Evolutionary conservation across 1,284 basidiomycete species (phyloP), one percentile per base, ranked within the genome.

Genomic region (Peniophora sp.): DNA sequence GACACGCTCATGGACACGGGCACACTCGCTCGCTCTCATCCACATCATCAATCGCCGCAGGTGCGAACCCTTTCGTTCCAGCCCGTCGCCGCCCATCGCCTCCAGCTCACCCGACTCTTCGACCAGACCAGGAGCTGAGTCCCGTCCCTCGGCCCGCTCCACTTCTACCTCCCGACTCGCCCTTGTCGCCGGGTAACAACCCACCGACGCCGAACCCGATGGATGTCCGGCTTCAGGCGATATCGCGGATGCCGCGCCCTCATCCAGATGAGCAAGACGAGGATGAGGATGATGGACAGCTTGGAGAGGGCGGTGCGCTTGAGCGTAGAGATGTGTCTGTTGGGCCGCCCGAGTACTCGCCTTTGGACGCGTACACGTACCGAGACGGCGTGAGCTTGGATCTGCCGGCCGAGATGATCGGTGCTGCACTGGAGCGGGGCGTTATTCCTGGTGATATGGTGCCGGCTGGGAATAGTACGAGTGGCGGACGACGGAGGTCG

Each of bases 361-460:
- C 89, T 17, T 65, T 91, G 58, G 88, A 91, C 60, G 85, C 89
- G 12, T 86, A 75, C 59, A 77, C 81, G 39, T 90, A 91, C 60
- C 73, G 83, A 27, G 88, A 91, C 38, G 88, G 89, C 36, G 89
- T 91, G 23, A 84, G 85, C 52, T 79, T 91, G 48, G 88, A 91
- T 65, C 71, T 91, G 44, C 88, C 88, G 23, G 86, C 89, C 19
- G 89, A 91, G 58, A 78, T 90, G 45, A 90, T 91, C 55, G 76
- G 85, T 12, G 88, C 87, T 47, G 87, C 88, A 3, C 61, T 91
- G 58, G 89, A 89, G 64, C 80, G 84, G 11, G 75, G 73, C 36
- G 66, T 75, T 16, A 69, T 86, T 32, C 85, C 86, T 2, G 19
- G 20, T 10, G 44, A 23, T 25, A 20, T 45, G 20, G 19, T 41